A percentile compares a stretch with the other conserved stretches of the same genome.
Evolutionary conservation across 306 rosid species (phyloP).

Genomic region (Coriaria nepalensis): DNA sequence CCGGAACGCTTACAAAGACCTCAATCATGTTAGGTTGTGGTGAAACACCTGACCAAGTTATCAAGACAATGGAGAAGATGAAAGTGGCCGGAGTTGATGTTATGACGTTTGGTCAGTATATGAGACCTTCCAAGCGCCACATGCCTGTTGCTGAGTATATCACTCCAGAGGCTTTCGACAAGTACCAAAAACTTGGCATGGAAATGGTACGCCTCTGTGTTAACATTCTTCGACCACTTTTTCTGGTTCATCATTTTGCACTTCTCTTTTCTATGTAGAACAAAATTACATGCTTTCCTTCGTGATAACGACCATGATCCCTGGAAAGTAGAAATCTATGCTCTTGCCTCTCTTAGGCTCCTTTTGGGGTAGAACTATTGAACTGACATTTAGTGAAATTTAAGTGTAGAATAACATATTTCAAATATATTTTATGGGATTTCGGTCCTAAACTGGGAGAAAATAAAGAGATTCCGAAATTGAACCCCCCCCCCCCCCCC

Average conservation of each 20-base stretch:
- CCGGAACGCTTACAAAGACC: slow-evolving; percentile 90
- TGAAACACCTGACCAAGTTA: slow-evolving; percentile 86
- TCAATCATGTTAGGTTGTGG: slow-evolving; percentile 98
- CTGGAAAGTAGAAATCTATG: no score
- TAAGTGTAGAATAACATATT: no score
- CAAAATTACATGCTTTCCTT: neutral
- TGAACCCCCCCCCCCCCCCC: no score
- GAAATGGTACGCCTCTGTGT: slow-evolving; percentile 56
- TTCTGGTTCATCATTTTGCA: neutral
- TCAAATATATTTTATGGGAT: no score
- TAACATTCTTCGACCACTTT: neutral
- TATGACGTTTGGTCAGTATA: slow-evolving; percentile 95
- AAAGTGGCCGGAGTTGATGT: slow-evolving; percentile 97
- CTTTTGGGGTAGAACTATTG: no score
- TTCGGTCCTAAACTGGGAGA: no score
- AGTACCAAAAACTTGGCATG: slow-evolving; percentile 74
- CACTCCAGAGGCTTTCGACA: slow-evolving; percentile 89
- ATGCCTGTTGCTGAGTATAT: slow-evolving; percentile 94
- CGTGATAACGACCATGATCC: no score
- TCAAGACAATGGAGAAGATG: slow-evolving; percentile 98
- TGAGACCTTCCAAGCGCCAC: slow-evolving; percentile 99
- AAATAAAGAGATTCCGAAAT: no score
- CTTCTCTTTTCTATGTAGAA: neutral
- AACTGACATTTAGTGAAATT: no score
- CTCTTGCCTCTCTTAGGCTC: no score